Evolutionary conservation across 108 stramenopile genomes (phyloP).

Genomic region (Fragilariopsis cylindrus): DNA sequence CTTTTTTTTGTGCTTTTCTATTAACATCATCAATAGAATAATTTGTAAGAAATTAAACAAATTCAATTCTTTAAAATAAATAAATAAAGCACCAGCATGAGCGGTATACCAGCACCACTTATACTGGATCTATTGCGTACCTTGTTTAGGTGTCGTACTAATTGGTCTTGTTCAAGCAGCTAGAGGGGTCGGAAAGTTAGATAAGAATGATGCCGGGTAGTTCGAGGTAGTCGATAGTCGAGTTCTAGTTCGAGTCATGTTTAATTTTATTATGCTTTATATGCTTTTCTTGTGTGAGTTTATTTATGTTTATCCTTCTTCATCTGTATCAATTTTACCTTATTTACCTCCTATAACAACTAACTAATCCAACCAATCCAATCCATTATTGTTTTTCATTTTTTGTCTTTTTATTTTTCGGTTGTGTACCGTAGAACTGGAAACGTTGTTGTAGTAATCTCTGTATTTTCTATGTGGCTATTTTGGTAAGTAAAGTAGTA

Average conservation of each 20-base stretch:
- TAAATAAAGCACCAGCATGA: constrained; percentile 30
- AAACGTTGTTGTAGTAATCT: constrained; percentile 77
- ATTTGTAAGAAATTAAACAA: too few relatives aligned
- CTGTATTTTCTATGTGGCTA: constrained; percentile 78
- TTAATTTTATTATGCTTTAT: too few relatives aligned
- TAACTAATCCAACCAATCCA: background rate
- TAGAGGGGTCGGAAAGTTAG: constrained; percentile 64
- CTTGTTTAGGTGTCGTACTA: constrained; percentile 61
- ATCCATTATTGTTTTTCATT: constrained; percentile 4
- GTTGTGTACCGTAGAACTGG: constrained; percentile 51
- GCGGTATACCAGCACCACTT: constrained; percentile 70
- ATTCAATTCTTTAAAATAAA: background rate
- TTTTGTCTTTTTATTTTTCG: constrained; percentile 7
- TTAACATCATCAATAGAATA: too few relatives aligned
- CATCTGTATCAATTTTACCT: too few relatives aligned
- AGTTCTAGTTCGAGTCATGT: too few relatives aligned
- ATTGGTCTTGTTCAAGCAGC: constrained; percentile 62
- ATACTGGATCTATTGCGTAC: constrained; percentile 81
- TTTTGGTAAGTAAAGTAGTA: constrained; percentile 59
- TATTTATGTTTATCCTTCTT: too few relatives aligned
- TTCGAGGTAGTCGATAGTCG: background rate
- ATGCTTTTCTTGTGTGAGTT: too few relatives aligned
- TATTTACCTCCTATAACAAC: too few relatives aligned
- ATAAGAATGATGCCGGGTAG: constrained; percentile 83
- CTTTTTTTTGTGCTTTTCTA: too few relatives aligned